Percentiles rank a stretch among this genome's conserved stretches.
These are phyloP conservation scores for Vigna trinervia DNA, from an alignment of 306 rosid species.

Conservation along the genomic window DNA sequence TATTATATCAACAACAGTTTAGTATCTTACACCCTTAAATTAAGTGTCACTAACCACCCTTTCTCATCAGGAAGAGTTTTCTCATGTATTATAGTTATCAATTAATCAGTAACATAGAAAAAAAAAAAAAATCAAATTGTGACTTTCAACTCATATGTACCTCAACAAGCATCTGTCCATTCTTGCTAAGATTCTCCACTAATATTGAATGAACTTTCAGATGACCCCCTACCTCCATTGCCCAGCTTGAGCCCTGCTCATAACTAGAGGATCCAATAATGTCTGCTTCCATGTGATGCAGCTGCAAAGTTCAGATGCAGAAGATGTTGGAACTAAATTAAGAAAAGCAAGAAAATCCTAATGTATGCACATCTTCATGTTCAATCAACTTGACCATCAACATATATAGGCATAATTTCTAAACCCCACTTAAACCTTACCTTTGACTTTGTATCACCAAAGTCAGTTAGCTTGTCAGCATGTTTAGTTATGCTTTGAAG, in stretches of 20 bases:
- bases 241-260: slow-evolving; percentile 95
- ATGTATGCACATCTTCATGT: not conserved
- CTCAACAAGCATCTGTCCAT: slow-evolving; percentile 97
- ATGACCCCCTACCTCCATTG: slow-evolving; percentile 96
- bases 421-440: slow-evolving; percentile 33
- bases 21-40: slow-evolving; percentile 9
- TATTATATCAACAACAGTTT: slow-evolving; percentile 14
- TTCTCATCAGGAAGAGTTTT: slow-evolving; percentile 2
- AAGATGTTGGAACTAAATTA: slow-evolving; percentile 19
- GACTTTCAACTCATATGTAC: slow-evolving; percentile 48
- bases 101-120: slow-evolving; percentile 36
- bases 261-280: slow-evolving; percentile 63
- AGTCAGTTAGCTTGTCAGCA: slow-evolving; percentile 84
- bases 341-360: not conserved
- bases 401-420: not conserved
- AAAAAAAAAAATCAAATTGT: slow-evolving; percentile 24
- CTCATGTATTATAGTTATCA: slow-evolving; percentile 21
- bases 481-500: slow-evolving; percentile 91
- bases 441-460: slow-evolving; percentile 67
- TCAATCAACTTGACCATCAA: slow-evolving; percentile 8
- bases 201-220: slow-evolving; percentile 89
- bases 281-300: slow-evolving; percentile 65
- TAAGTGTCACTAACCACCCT: slow-evolving; percentile 6
- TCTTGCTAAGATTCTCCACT: slow-evolving; percentile 88
- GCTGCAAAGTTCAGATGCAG: slow-evolving; percentile 49